These are phyloP conservation scores for Hibiscus tridactylites DNA, from an alignment of 345 rosid species.

Conservation along the genomic window DNA sequence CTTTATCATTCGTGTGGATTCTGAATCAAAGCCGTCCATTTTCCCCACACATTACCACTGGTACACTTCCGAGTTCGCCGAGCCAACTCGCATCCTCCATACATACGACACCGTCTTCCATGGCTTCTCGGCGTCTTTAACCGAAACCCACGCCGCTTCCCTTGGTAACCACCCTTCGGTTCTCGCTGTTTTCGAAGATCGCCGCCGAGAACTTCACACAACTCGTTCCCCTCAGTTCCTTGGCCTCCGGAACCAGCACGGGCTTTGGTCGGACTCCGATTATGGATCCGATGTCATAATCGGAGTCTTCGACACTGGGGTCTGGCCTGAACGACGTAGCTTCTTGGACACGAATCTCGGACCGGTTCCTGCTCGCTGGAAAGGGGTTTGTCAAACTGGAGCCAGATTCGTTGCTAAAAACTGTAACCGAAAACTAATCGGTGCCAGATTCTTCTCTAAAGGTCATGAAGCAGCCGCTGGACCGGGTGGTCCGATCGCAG, in stretches of 20 bases:
- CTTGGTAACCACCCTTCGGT: slow-evolving; percentile 56
- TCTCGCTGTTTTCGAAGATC: slow-evolving; percentile 62
- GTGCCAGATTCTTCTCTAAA: slow-evolving; percentile 65
- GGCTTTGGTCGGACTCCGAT: slow-evolving; percentile 80
- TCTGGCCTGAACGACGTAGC: slow-evolving; percentile 80
- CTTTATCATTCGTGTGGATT: slow-evolving; percentile 66
- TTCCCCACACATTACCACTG: slow-evolving; percentile 82
- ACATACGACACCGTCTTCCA: slow-evolving; percentile 86
- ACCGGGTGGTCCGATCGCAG: slow-evolving; percentile 33
- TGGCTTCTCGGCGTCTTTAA: slow-evolving; percentile 70
- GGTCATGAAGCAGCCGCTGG: slow-evolving; percentile 67
- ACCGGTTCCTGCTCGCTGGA: slow-evolving; percentile 69
- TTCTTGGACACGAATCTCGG: slow-evolving; percentile 72
- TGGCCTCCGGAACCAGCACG: slow-evolving; percentile 62
- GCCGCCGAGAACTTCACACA: slow-evolving; percentile 67
- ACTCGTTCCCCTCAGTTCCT: slow-evolving; percentile 88
- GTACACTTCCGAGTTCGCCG: slow-evolving; percentile 71
- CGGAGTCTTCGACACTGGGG: slow-evolving; percentile 75
- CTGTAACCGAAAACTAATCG: slow-evolving; percentile 68
- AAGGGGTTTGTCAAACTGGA: slow-evolving; percentile 59
- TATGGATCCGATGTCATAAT: slow-evolving; percentile 87
- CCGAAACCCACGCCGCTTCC: slow-evolving; percentile 32
- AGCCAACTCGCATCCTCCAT: slow-evolving; percentile 56
- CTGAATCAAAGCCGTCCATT: slow-evolving; percentile 60
- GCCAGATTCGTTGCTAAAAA: slow-evolving; percentile 27